Evolutionary conservation across 148 eudicot species (phyloP).

Genomic region (Bassia scoparia): DNA sequence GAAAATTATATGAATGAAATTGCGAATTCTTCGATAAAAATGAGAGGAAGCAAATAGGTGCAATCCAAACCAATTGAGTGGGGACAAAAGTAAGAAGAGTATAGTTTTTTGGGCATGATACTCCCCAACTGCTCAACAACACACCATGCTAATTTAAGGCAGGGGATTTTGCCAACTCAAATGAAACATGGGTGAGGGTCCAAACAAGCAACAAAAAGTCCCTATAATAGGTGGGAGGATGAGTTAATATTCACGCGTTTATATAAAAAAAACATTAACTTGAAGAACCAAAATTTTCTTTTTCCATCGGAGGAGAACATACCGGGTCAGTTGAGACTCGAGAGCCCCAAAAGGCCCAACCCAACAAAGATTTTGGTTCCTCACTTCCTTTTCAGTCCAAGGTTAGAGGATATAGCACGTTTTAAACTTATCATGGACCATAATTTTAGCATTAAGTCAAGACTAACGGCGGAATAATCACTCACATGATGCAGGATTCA

Average conservation of each 20-base stretch:
- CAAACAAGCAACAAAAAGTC: conserved; percentile 25
- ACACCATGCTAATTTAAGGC: conserved; percentile 23
- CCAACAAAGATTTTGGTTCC: too few species aligned
- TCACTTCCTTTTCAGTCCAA: neutral
- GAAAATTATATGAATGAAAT: neutral
- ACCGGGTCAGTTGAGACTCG: neutral
- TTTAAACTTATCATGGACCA: neutral
- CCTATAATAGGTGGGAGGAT: conserved; percentile 21
- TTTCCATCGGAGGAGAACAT: neutral
- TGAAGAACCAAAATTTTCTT: too few species aligned
- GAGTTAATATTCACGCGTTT: too few species aligned
- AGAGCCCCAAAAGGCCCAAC: neutral
- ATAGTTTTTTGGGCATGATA: neutral
- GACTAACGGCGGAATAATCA: neutral
- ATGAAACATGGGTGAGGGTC: conserved; percentile 35
- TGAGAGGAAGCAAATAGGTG: neutral
- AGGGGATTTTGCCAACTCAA: conserved; percentile 32
- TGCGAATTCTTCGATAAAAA: neutral
- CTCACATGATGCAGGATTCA: neutral
- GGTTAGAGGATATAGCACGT: neutral
- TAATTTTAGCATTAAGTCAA: neutral
- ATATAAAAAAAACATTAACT: neutral
- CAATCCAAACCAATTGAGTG: conserved; percentile 11
- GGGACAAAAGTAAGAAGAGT: conserved; percentile 15
- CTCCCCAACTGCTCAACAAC: conserved; percentile 23